These are phyloP conservation scores for Bertia moriformis DNA, from an alignment of 2,329 filamentous ascomycete genomes.

Conservation along the genomic window DNA sequence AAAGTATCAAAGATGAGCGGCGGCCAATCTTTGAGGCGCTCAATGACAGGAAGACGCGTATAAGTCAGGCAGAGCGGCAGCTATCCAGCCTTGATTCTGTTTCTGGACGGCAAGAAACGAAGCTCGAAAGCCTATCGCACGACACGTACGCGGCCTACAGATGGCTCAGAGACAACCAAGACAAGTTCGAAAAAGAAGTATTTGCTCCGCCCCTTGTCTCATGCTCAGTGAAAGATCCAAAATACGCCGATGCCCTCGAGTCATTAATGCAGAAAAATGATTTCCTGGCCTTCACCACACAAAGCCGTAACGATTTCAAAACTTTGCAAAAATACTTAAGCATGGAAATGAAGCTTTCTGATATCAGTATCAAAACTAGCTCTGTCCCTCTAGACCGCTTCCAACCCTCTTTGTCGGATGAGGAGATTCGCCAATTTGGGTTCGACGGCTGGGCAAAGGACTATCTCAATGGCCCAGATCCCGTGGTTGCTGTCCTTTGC, in stretches of 20 bases:
- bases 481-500: slow-evolving; percentile 80
- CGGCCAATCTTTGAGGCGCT: slow-evolving; percentile 12
- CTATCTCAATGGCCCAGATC: slow-evolving; percentile 63
- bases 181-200: slow-evolving; percentile 59
- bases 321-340: slow-evolving; percentile 55
- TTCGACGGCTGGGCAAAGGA: slow-evolving; percentile 73
- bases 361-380: slow-evolving; percentile 53
- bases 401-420: slow-evolving; percentile 32
- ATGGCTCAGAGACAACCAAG: slow-evolving; percentile 64
- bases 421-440: slow-evolving; percentile 42
- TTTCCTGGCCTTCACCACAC: slow-evolving; percentile 59
- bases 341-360: slow-evolving; percentile 47
- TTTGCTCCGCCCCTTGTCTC: slow-evolving; percentile 69
- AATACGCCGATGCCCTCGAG: slow-evolving; percentile 43
- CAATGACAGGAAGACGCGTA: slow-evolving; percentile 20
- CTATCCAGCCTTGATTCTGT: slow-evolving; percentile 54
- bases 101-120: slow-evolving; percentile 56
- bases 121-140: slow-evolving; percentile 41
- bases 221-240: slow-evolving; percentile 63
- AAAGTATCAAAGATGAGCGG: slow-evolving; percentile 19
- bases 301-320: slow-evolving; percentile 61
- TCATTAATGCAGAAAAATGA: slow-evolving; percentile 33
- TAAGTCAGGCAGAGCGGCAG: slow-evolving; percentile 25
- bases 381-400: slow-evolving; percentile 37
- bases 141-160: slow-evolving; percentile 62